Evolutionary conservation across 2,329 filamentous ascomycete genomes (phyloP).

Genomic region (Scedosporium apiospermum): DNA sequence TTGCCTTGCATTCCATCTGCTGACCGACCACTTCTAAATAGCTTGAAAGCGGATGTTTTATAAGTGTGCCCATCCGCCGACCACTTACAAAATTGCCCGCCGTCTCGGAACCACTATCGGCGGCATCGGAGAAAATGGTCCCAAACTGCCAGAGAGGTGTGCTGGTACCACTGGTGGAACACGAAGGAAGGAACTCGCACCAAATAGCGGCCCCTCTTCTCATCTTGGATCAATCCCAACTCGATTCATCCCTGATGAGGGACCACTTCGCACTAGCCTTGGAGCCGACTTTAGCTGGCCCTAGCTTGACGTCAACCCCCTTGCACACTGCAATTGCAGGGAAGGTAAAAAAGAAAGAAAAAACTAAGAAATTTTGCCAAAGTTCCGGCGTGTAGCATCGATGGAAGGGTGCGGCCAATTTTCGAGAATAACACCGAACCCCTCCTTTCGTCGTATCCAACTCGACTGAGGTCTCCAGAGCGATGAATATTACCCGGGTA

Average conservation of each 20-base stretch:
- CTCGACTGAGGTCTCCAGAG: not conserved
- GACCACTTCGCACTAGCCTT: not conserved
- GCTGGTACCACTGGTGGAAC: not conserved
- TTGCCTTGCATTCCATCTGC: no score
- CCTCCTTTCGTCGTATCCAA: not conserved
- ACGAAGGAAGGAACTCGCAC: not conserved
- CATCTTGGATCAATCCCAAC: not conserved
- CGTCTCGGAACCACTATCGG: not conserved
- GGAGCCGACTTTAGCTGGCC: not conserved
- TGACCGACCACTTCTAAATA: no score
- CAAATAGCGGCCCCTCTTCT: not conserved
- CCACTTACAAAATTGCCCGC: not conserved
- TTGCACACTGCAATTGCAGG: not conserved
- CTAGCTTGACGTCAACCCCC: not conserved
- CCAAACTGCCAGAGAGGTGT: not conserved
- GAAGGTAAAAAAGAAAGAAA: not conserved
- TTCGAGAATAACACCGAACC: slow-evolving; percentile 3
- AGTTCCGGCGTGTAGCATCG: not conserved
- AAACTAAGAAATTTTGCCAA: not conserved
- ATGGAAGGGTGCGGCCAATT: not conserved
- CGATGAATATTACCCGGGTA: slow-evolving; percentile 1
- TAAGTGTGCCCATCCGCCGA: not conserved
- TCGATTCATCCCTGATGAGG: not conserved
- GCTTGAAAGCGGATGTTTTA: no score
- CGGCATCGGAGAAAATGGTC: not conserved